phyloP scores from a whole-genome alignment of 768 basidiomycete genomes.

The Aureoboletus auriporus region DNA sequence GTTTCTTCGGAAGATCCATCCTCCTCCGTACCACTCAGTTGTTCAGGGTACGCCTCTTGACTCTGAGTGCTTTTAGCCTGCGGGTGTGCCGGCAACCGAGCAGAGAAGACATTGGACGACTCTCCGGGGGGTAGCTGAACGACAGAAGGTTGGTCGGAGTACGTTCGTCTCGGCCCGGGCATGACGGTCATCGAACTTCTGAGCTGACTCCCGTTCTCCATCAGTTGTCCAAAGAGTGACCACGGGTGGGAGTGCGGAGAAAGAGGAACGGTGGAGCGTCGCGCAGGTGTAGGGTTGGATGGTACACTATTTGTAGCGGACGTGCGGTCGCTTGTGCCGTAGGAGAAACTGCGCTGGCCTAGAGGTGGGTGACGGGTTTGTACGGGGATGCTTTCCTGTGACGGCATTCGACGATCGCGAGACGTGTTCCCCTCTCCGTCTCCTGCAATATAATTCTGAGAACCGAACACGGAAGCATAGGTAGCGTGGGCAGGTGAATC shows the following conservation, averaged over 20 bases:
- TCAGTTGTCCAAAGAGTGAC: constrained; percentile 67
- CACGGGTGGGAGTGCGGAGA: constrained; percentile 40
- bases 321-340: background rate
- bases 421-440: constrained; percentile 12
- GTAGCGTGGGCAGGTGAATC: constrained; percentile 1
- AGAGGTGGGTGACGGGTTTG: constrained; percentile 1
- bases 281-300: constrained; percentile 11
- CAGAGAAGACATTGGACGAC: background rate
- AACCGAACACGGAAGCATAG: constrained; percentile 17
- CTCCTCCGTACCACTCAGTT: constrained; percentile 3
- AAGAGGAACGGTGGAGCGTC: constrained; percentile 2
- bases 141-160: constrained; percentile 1
- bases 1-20: constrained; percentile 16
- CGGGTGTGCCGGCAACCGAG: background rate
- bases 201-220: constrained; percentile 59
- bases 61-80: background rate
- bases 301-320: constrained; percentile 8
- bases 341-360: constrained; percentile 13
- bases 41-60: background rate
- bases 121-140: constrained; percentile 4
- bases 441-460: constrained; percentile 20
- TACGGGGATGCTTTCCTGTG: constrained; percentile 2
- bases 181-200: background rate
- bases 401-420: constrained; percentile 16
- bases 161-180: constrained; percentile 4